Evolutionary conservation across 352 stramenopile species (phyloP), one percentile per base, ranked within the genome.

Genomic region (Vaucheria bursata): DNA sequence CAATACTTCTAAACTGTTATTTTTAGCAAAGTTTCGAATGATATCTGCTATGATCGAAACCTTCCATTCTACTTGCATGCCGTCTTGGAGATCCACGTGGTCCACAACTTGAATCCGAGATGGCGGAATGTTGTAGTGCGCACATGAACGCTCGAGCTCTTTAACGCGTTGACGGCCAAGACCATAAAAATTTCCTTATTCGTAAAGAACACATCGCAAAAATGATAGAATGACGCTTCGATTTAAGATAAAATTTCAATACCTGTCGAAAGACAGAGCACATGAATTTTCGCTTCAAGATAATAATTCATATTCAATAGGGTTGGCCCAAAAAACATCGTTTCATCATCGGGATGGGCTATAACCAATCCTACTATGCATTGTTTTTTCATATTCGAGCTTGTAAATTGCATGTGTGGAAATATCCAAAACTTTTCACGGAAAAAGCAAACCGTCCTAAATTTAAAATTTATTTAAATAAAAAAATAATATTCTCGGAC

Each of bases 271-370:
- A 96, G 86, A 79, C 89, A 95, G 25, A 96, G 77, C 70, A 96
- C 75, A 29, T 90, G 87, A 18, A 84, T 50, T n/a, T 32, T 40
- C 18, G 65, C 49, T 31, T 83, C 45, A n/a, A 59, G 25, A 18
- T 3, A 1, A 8, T 69, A n/a, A 91, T 81, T 50, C 84, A 92
- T 39, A 87, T 84, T 75, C 91, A 79, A 33, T 5, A 81, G 35
- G 1, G 93, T 83, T 2, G 91, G 91, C 64, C 93, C 70, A 85
- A 96, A 96, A 84, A 96, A 96, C 91, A 96, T 96, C 84, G 89
- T 95, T 84, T 96, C 91, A 77, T 96, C 91, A 75, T 96, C 91
- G 39, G 91, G 91, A 79, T 96, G 91, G 18, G 91, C 90, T 0
- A 91, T 94, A 70, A 96, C 90, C 5, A 96, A 52, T 7, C 76